phyloP scores from a whole-genome alignment of 495 filamentous ascomycete genomes.

The Clavariopsis aquatica region DNA sequence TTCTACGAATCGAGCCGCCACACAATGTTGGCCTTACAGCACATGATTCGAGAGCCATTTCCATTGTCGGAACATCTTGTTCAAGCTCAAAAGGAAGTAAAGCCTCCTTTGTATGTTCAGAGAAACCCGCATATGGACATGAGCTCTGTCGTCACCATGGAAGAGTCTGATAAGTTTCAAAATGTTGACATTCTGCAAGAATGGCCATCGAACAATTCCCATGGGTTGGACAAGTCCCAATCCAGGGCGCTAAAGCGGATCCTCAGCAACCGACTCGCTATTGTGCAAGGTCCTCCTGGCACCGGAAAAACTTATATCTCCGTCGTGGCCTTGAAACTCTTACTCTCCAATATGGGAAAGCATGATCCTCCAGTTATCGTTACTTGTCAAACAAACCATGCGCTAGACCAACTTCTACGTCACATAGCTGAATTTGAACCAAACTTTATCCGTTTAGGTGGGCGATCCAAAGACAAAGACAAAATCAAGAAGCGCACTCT shows the following conservation, averaged over 20 bases:
- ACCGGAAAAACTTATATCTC: conserved; percentile 87
- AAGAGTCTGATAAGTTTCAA: conserved; percentile 37
- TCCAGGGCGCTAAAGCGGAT: conserved; percentile 67
- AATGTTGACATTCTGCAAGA: conserved; percentile 52
- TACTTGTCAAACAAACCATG: conserved; percentile 90
- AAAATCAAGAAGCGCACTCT: conserved; percentile 67
- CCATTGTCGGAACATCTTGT: conserved; percentile 65
- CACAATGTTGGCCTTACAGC: conserved; percentile 72
- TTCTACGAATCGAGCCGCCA: conserved; percentile 77
- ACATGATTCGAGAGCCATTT: conserved; percentile 62
- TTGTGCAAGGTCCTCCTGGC: conserved; percentile 89
- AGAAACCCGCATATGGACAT: conserved; percentile 53
- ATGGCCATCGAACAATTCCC: conserved; percentile 51
- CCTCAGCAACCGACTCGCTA: conserved; percentile 69
- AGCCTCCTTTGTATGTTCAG: conserved; percentile 54
- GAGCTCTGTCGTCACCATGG: conserved; percentile 41
- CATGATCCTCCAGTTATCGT: conserved; percentile 73
- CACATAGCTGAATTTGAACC: conserved; percentile 65
- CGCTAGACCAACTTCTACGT: conserved; percentile 78
- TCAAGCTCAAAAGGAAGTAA: conserved; percentile 50
- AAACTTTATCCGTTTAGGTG: conserved; percentile 76
- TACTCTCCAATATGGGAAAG: conserved; percentile 62
- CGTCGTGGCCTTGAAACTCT: conserved; percentile 65
- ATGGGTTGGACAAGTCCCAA: conserved; percentile 69
- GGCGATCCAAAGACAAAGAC: conserved; percentile 64